phyloP scores from a whole-genome alignment of 2,329 filamentous ascomycete species.

The Corinectria fuckeliana region DNA sequence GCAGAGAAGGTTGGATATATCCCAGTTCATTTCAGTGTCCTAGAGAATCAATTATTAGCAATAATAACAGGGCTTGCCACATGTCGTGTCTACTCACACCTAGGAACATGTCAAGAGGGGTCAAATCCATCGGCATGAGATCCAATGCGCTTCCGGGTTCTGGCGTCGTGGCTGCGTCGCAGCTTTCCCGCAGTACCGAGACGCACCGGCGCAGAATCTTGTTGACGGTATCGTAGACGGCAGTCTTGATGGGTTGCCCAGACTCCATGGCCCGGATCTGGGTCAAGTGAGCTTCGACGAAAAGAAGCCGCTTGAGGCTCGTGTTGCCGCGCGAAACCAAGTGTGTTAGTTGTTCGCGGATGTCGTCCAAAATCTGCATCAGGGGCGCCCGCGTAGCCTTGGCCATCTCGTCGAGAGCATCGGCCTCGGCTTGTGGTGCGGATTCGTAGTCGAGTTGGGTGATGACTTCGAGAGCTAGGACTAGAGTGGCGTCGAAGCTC shows the following conservation, averaged over 20 bases:
- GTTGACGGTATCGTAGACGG: conserved; percentile 31
- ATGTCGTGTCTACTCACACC: conserved; percentile 17
- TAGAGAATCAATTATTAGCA: conserved; percentile 17
- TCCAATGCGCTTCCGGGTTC: conserved; percentile 25
- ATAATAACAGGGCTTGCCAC: neutral
- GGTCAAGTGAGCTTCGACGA: conserved; percentile 30
- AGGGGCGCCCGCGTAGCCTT: conserved; percentile 29
- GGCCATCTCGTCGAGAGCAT: conserved; percentile 34
- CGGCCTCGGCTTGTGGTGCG: conserved; percentile 23
- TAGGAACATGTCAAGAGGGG: conserved; percentile 27
- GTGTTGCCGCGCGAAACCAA: conserved; percentile 31
- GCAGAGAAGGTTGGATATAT: conserved; percentile 35
- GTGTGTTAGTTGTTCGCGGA: conserved; percentile 27
- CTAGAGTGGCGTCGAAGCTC: conserved; percentile 36
- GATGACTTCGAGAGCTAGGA: conserved; percentile 32
- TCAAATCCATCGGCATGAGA: conserved; percentile 22
- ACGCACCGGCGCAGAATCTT: conserved; percentile 30
- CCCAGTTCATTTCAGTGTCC: conserved; percentile 36
- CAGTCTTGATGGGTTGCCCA: conserved; percentile 27
- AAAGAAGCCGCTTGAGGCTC: conserved; percentile 35
- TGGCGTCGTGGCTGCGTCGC: conserved; percentile 24
- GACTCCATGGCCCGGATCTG: conserved; percentile 35
- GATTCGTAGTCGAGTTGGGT: conserved; percentile 36
- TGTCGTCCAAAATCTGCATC: conserved; percentile 27
- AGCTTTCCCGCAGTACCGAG: conserved; percentile 21